Conservation (phyloP, 345 rosid species). For the Abelmoschus esculentus region DNA sequence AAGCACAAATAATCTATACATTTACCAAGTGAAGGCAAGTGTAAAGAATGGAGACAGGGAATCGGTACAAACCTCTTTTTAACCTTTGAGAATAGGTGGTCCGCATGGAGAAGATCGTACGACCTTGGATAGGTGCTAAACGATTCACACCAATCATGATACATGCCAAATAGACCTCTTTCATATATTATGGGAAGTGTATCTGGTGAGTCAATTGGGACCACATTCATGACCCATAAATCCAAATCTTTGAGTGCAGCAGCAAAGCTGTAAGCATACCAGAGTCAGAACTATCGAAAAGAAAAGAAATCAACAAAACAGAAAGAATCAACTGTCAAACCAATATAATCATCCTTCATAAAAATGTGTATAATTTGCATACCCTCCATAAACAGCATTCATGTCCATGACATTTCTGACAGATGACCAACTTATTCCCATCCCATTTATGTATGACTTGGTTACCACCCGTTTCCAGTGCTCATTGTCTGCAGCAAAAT, state of each 20-base stretch:
- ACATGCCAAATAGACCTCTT: conserved; percentile 86
- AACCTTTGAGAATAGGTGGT: conserved; percentile 84
- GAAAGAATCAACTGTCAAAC: background rate
- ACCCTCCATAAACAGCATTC: conserved; percentile 97
- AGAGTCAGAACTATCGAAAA: conserved; percentile 9
- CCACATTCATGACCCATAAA: conserved; percentile 95
- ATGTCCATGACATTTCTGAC: conserved; percentile 97
- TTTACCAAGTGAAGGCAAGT: too few species aligned
- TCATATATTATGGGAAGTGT: conserved; percentile 86
- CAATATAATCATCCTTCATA: background rate
- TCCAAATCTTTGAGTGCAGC: conserved; percentile 77
- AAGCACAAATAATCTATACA: too few species aligned
- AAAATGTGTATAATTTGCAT: conserved; percentile 14
- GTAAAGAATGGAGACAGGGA: too few species aligned
- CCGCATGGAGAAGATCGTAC: conserved; percentile 93
- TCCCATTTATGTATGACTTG: conserved; percentile 67
- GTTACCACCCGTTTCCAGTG: conserved; percentile 93
- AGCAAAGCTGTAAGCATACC: conserved; percentile 58
- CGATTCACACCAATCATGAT: conserved; percentile 97
- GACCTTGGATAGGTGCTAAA: conserved; percentile 96
- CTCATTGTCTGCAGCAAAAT: conserved; percentile 61
- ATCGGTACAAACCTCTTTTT: conserved; percentile 46
- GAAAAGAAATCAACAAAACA: background rate
- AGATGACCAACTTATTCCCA: conserved; percentile 82
- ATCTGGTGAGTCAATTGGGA: conserved; percentile 78